Conservation (phyloP, 2,329 filamentous ascomycete species). For the Aspergillus carbonarius region DNA sequence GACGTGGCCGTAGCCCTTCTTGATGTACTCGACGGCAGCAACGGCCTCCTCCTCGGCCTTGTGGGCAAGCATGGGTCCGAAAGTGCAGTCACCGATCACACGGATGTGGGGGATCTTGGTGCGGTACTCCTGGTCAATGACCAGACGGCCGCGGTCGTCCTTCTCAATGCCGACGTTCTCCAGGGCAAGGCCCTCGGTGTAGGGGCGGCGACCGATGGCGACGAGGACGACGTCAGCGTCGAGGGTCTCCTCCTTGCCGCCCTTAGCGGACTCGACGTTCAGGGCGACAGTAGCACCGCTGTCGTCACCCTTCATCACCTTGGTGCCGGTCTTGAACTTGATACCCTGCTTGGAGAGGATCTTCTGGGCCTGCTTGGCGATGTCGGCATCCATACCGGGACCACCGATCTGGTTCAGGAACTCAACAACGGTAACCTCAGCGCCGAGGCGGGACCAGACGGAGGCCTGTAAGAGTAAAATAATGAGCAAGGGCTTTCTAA, state of each 20-base stretch:
- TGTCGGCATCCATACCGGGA: slow-evolving; percentile 93
- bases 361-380: slow-evolving; percentile 89
- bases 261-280: slow-evolving; percentile 87
- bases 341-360: slow-evolving; percentile 94
- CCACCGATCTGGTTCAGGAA: slow-evolving; percentile 95
- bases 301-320: slow-evolving; percentile 83
- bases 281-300: slow-evolving; percentile 76
- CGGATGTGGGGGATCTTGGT: slow-evolving; percentile 97
- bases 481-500: slow-evolving; percentile 12
- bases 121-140: slow-evolving; percentile 98
- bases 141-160: slow-evolving; percentile 89
- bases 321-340: slow-evolving; percentile 97
- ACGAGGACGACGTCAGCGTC: slow-evolving; percentile 95
- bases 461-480: slow-evolving; percentile 56
- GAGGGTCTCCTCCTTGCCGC: slow-evolving; percentile 88
- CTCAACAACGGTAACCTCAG: slow-evolving; percentile 96
- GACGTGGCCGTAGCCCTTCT: slow-evolving; percentile 96
- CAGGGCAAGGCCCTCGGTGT: slow-evolving; percentile 85
- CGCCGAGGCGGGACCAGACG: slow-evolving; percentile 90
- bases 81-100: slow-evolving; percentile 92
- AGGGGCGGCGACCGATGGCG: slow-evolving; percentile 92
- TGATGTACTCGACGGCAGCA: slow-evolving; percentile 93
- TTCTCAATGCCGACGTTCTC: slow-evolving; percentile 76
- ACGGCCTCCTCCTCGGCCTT: slow-evolving; percentile 99
- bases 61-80: slow-evolving; percentile 98